These are phyloP conservation scores for Stachybotrys echinatus DNA, from an alignment of 2,329 filamentous ascomycete species.

Conservation along the genomic window DNA sequence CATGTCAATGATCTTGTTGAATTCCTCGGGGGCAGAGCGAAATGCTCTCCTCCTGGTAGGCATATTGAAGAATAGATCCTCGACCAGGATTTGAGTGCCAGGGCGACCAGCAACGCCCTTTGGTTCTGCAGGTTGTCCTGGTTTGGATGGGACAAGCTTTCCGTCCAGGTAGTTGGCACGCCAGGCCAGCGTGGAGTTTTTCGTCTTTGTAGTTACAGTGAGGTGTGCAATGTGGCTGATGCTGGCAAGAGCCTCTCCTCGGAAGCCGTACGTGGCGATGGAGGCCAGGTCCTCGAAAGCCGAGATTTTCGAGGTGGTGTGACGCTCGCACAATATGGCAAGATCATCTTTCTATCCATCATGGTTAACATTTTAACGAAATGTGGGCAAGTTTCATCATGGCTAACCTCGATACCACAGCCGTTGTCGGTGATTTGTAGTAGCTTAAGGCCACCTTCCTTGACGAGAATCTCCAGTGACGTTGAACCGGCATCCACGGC, in stretches of 20 bases:
- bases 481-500: conserved; percentile 96
- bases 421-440: conserved; percentile 98
- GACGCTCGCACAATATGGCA: conserved; percentile 86
- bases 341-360: conserved; percentile 73
- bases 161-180: conserved; percentile 83
- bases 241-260: conserved; percentile 91
- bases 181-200: conserved; percentile 83
- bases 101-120: conserved; percentile 81
- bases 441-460: conserved; percentile 90
- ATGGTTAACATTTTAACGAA: neutral
- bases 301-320: conserved; percentile 94
- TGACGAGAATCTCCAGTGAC: conserved; percentile 82
- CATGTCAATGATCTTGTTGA: conserved; percentile 94
- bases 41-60: conserved; percentile 85
- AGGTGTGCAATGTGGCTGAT: conserved; percentile 98
- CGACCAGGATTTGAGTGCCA: conserved; percentile 92
- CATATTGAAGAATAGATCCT: conserved; percentile 96
- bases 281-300: conserved; percentile 85
- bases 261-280: conserved; percentile 96
- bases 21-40: conserved; percentile 87
- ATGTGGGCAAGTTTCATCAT: neutral
- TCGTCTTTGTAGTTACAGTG: conserved; percentile 89
- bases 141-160: conserved; percentile 75
- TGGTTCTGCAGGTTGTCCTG: conserved; percentile 79
- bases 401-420: conserved; percentile 84